A percentile compares a stretch with the other conserved stretches of the same genome.
These are phyloP conservation scores for Viola odorata DNA, from an alignment of 345 rosid species.

Conservation along the genomic window DNA sequence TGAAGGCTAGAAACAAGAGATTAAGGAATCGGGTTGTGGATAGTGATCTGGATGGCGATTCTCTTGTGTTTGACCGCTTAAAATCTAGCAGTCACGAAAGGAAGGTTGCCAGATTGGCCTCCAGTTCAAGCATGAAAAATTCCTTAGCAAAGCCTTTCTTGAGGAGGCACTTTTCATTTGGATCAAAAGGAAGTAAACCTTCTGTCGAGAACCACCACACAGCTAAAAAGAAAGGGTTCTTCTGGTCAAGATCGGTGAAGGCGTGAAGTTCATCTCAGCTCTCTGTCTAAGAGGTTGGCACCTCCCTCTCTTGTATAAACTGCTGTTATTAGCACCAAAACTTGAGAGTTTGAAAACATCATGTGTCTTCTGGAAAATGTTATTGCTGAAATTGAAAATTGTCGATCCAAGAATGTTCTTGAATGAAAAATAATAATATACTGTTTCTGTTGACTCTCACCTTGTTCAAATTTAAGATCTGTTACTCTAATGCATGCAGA, in stretches of 20 bases:
- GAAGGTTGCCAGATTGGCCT: constrained; percentile 45
- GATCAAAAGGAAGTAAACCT: constrained; percentile 55
- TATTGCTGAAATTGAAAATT: not conserved
- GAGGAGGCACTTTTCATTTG: constrained; percentile 71
- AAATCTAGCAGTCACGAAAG: constrained; percentile 41
- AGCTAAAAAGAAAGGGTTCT: constrained; percentile 60
- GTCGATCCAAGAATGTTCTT: not conserved
- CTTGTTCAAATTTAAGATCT: no score
- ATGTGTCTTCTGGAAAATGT: no score
- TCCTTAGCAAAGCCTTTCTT: constrained; percentile 57
- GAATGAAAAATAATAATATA: no score
- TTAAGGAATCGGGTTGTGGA: constrained; percentile 61
- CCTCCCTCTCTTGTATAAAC: constrained; percentile 1
- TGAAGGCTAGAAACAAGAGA: constrained; percentile 58
- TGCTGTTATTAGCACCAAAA: not conserved
- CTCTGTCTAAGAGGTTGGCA: constrained; percentile 27
- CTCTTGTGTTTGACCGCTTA: constrained; percentile 36
- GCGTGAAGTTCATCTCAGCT: constrained; percentile 38
- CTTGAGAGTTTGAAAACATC: no score
- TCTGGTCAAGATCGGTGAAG: constrained; percentile 86
- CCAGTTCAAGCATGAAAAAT: constrained; percentile 67
- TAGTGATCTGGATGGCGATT: constrained; percentile 50
- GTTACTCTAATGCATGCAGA: constrained; percentile 21
- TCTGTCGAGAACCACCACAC: constrained; percentile 43
- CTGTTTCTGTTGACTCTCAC: no score